Conservation (phyloP, 2,329 filamentous ascomycete species). For the Nemania abortiva region DNA sequence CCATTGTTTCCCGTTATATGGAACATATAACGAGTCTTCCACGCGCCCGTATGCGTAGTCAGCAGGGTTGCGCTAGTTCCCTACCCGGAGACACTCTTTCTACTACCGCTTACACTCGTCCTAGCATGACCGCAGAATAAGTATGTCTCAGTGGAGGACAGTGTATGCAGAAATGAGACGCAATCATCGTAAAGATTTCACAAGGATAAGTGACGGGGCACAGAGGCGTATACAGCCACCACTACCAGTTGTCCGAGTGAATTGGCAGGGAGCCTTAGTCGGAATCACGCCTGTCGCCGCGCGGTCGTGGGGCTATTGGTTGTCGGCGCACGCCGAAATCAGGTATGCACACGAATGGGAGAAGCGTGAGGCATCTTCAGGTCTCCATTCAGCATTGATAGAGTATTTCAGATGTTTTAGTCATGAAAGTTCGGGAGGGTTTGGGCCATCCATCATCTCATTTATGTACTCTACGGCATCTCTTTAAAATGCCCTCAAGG, state of each 20-base stretch:
- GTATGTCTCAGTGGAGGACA: background rate
- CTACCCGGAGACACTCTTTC: background rate
- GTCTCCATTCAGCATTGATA: background rate
- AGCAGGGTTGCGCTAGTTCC: background rate
- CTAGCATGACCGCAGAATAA: background rate
- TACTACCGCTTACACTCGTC: background rate
- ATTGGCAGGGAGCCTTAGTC: background rate
- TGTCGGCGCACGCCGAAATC: conserved; percentile 2
- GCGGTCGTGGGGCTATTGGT: background rate
- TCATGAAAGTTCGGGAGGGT: background rate
- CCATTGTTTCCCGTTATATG: background rate
- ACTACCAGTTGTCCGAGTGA: background rate
- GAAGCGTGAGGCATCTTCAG: background rate
- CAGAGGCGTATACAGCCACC: background rate
- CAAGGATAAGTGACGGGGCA: background rate
- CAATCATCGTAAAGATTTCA: background rate
- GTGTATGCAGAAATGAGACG: background rate
- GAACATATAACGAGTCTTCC: conserved; percentile 4
- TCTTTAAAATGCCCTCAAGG: conserved; percentile 30
- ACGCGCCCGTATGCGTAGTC: background rate
- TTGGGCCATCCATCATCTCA: background rate
- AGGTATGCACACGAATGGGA: background rate
- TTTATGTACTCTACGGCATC: conserved; percentile 22
- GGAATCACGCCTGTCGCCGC: background rate
- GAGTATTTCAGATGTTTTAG: background rate